These are phyloP conservation scores for Chytridium lagenaria DNA, from an alignment of 371 early-diverging fungal species.

Conservation along the genomic window DNA sequence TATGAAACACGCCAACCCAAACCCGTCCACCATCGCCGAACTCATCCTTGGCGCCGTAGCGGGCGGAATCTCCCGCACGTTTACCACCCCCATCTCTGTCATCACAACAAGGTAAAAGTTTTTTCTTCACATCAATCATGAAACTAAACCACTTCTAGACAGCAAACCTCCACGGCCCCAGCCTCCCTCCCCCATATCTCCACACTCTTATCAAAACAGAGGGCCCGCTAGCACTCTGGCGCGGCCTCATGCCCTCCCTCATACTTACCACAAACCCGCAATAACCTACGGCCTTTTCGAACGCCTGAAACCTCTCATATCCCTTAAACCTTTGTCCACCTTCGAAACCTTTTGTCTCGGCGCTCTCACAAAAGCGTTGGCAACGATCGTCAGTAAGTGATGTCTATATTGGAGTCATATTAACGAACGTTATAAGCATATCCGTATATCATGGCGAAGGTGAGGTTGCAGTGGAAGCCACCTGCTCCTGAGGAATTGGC, in stretches of 20 bases:
- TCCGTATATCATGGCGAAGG: constrained; percentile 96
- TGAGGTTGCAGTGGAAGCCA: constrained; percentile 84
- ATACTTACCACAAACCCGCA: constrained; percentile 84
- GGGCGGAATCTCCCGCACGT: constrained; percentile 83
- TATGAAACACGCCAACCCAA: constrained; percentile 47
- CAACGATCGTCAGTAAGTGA: constrained; percentile 54
- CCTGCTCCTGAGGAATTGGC: constrained; percentile 53
- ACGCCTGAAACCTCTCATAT: constrained; percentile 62
- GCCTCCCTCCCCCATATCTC: constrained; percentile 73
- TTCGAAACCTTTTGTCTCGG: constrained; percentile 79
- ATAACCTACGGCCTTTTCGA: constrained; percentile 90
- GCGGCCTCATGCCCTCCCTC: constrained; percentile 86
- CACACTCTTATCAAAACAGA: constrained; percentile 52
- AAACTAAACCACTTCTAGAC: constrained; percentile 6
- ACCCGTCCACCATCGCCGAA: constrained; percentile 65
- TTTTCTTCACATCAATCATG: background rate
- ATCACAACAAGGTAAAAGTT: constrained; percentile 68
- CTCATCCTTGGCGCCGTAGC: constrained; percentile 85
- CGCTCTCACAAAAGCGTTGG: constrained; percentile 86
- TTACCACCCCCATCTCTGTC: constrained; percentile 86
- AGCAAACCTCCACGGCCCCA: constrained; percentile 11
- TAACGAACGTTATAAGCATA: constrained; percentile 42
- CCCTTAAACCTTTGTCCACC: constrained; percentile 32
- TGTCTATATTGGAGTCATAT: background rate
- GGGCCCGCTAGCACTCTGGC: constrained; percentile 66